Conservation (phyloP, 2,329 filamentous ascomycete genomes). For the Cadophora malorum region DNA sequence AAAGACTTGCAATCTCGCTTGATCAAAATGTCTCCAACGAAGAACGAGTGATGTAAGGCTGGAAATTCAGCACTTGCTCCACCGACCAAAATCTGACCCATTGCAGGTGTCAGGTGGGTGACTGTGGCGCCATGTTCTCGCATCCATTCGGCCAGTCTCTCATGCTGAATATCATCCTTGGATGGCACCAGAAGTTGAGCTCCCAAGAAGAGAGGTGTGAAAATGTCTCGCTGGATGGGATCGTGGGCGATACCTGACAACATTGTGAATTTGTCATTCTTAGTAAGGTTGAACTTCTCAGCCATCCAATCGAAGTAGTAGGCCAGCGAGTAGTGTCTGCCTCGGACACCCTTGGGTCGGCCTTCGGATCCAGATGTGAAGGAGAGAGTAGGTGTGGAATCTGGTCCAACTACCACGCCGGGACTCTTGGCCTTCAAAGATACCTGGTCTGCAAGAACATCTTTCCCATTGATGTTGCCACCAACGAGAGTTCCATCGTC, state of each 20-base stretch:
- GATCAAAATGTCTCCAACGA: slow-evolving; percentile 89
- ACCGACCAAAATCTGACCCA: slow-evolving; percentile 94
- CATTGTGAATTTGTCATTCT: slow-evolving; percentile 79
- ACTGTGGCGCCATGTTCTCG: slow-evolving; percentile 74
- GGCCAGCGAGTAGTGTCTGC: slow-evolving; percentile 84
- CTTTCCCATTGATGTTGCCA: slow-evolving; percentile 67
- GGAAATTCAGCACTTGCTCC: slow-evolving; percentile 81
- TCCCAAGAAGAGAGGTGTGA: slow-evolving; percentile 88
- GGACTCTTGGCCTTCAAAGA: slow-evolving; percentile 63
- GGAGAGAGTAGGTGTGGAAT: slow-evolving; percentile 77
- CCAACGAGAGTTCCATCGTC: slow-evolving; percentile 77
- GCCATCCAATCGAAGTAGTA: slow-evolving; percentile 97
- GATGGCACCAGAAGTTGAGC: slow-evolving; percentile 80
- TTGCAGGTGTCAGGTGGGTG: slow-evolving; percentile 91
- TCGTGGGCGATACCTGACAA: slow-evolving; percentile 85
- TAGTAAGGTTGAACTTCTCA: slow-evolving; percentile 75
- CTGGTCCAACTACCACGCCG: slow-evolving; percentile 82
- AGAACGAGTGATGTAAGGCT: slow-evolving; percentile 79
- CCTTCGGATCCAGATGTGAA: slow-evolving; percentile 81
- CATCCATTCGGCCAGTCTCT: slow-evolving; percentile 90
- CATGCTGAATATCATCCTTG: slow-evolving; percentile 84
- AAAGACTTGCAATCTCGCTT: slow-evolving; percentile 80
- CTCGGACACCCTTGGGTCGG: slow-evolving; percentile 83
- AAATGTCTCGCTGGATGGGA: slow-evolving; percentile 76
- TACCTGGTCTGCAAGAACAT: slow-evolving; percentile 65